Base-by-base conservation (phyloP, 2,329 filamentous ascomycete genomes). In the Alternaria infectoria region DNA sequence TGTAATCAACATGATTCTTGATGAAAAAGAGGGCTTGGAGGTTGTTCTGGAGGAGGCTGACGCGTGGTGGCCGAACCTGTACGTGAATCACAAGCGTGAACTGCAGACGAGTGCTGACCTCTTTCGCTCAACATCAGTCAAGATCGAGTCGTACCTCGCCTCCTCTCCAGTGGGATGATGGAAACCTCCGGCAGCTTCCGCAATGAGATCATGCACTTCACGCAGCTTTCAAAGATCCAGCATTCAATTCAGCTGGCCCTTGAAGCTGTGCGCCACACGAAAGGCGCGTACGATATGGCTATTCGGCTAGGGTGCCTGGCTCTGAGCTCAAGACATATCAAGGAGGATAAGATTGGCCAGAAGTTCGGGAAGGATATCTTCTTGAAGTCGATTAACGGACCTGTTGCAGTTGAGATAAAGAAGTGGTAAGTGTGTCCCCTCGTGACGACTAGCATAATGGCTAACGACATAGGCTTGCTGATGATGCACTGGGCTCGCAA, bases 261-360 rank as follows among this genome's bases (percentile, higher is more conserved):
- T 28, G 72, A 76, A 10, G 55, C 57, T n/a, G 64, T 72, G 12
- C 62, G 68, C 30, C 69, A 65, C 36, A 69, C 71, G 32, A 74
- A 64, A 32, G 73, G 74, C 6, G 59, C 66, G 1, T 78, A 74
- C 28, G 73, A 77, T 15, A 69, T 79, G 21, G 58, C 59, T 9
- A 67, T 79, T 3, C 74, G 72, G 3, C 65, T 75, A 17, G 75
- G 77, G 9, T 72, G 70, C 28, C 40, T 78, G 17, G 72, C 64
- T 5, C 54, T 78, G 4, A 62, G 56, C 19, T 67, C 69, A 11
- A 62, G 60, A 17, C 55, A 67, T 10, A 63, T 73, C 5, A 54
- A 45, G 9, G 46, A 61, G 15, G 36, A 61, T 2, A 10, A 63
- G 5, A 57, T 75, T 40, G 71, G 71, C 6, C 57, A 66, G 9